Conservation (phyloP, 2,329 filamentous ascomycete genomes). For the Hortaea werneckii region DNA sequence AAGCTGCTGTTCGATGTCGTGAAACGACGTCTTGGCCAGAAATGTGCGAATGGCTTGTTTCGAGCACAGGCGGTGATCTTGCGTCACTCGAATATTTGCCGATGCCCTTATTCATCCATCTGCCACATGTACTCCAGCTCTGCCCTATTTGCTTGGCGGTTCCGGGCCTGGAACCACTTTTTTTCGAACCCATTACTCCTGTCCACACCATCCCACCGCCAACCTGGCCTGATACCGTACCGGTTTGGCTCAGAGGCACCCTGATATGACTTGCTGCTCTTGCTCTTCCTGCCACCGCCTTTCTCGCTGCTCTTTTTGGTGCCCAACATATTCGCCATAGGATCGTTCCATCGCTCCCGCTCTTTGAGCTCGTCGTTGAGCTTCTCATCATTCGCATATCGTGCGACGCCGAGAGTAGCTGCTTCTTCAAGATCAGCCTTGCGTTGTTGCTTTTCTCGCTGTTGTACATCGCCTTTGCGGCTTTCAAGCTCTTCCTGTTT, state of each 20-base stretch:
- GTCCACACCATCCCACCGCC: slow-evolving; percentile 96
- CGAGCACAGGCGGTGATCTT: too few relatives aligned
- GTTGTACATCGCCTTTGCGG: slow-evolving; percentile 77
- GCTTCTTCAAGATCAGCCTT: slow-evolving; percentile 67
- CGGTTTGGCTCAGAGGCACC: slow-evolving; percentile 80
- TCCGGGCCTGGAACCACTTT: slow-evolving; percentile 82
- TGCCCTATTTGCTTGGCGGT: slow-evolving; percentile 55
- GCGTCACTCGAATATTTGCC: neutral
- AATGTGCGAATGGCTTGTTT: too few relatives aligned
- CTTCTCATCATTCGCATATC: slow-evolving; percentile 72
- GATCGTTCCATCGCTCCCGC: slow-evolving; percentile 81
- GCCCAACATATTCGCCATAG: slow-evolving; percentile 69
- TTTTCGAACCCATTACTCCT: slow-evolving; percentile 86
- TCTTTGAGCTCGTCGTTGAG: slow-evolving; percentile 77
- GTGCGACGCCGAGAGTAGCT: slow-evolving; percentile 67
- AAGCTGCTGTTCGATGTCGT: too few relatives aligned
- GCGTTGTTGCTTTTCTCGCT: slow-evolving; percentile 53
- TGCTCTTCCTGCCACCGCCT: slow-evolving; percentile 36
- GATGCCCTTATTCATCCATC: slow-evolving; percentile 62
- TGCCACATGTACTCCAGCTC: slow-evolving; percentile 88
- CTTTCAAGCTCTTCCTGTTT: slow-evolving; percentile 58
- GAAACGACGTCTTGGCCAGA: too few relatives aligned
- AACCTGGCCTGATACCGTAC: slow-evolving; percentile 85
- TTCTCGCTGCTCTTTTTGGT: slow-evolving; percentile 33
- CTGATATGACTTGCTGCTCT: slow-evolving; percentile 52